phyloP scores from a whole-genome alignment of 257 asterid genomes.

The Forsythia suspensa region DNA sequence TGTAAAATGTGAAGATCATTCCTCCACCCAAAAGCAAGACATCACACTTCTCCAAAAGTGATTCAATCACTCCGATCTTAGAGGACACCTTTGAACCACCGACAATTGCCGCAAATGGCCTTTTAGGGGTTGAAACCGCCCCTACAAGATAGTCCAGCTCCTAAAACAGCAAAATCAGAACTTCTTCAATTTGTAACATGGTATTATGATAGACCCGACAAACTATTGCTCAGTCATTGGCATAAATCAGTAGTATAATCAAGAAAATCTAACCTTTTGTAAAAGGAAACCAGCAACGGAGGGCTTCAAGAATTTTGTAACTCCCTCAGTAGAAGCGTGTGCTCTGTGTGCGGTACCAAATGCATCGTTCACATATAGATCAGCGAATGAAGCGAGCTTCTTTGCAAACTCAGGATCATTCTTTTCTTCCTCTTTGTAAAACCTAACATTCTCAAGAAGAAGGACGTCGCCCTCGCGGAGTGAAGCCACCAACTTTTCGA shows the following conservation, averaged over 20 bases:
- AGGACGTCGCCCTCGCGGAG: conserved; percentile 75
- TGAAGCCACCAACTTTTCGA: conserved; percentile 72
- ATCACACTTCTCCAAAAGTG: conserved; percentile 77
- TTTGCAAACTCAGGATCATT: conserved; percentile 87
- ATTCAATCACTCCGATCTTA: conserved; percentile 87
- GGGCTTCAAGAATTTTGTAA: conserved; percentile 80
- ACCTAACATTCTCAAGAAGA: conserved; percentile 85
- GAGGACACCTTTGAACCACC: conserved; percentile 95
- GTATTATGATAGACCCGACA: background rate
- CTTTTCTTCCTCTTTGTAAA: conserved; percentile 91
- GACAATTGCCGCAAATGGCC: conserved; percentile 91
- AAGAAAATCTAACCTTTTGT: conserved; percentile 60
- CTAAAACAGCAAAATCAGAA: conserved; percentile 36
- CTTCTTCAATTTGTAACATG: background rate
- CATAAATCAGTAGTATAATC: background rate
- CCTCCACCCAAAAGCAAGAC: conserved; percentile 82
- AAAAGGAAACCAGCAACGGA: conserved; percentile 89
- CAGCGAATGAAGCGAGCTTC: conserved; percentile 85
- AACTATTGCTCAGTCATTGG: background rate
- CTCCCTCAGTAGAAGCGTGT: conserved; percentile 93
- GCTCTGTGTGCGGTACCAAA: conserved; percentile 96
- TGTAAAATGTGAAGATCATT: conserved; percentile 90
- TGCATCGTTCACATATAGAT: conserved; percentile 82
- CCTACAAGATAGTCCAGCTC: conserved; percentile 87
- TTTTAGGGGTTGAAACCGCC: conserved; percentile 74